A percentile compares a stretch with the other conserved stretches of the same genome.
Conservation (phyloP, 108 stramenopile species). For the Nitzschia sp. region DNA sequence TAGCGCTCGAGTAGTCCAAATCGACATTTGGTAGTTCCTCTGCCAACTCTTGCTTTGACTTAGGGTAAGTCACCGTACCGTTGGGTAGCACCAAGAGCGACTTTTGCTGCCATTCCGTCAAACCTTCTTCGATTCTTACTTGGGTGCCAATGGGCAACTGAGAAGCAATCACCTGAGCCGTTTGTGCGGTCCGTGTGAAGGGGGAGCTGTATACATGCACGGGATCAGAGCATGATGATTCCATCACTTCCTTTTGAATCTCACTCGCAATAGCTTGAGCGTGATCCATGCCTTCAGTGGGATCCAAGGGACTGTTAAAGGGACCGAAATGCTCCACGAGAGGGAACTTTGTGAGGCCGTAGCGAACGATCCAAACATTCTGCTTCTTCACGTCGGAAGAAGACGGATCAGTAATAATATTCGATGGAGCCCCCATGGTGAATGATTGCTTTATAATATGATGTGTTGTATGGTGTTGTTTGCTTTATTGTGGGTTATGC, state of each 20-base stretch:
- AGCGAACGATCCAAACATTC: constrained; percentile 38
- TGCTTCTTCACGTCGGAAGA: no score
- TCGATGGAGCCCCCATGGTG: no score
- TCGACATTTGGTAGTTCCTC: constrained; percentile 46
- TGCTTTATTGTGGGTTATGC: no score
- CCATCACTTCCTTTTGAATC: constrained; percentile 30
- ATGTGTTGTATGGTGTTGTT: no score
- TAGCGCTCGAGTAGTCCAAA: constrained; percentile 45
- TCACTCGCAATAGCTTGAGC: constrained; percentile 55
- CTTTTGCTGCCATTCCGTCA: constrained; percentile 73
- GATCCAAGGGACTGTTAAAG: constrained; percentile 64
- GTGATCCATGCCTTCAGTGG: constrained; percentile 61
- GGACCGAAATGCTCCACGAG: constrained; percentile 57
- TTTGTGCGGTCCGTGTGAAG: constrained; percentile 60
- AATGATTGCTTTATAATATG: no score
- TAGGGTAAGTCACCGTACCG: constrained; percentile 51
- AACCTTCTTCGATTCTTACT: constrained; percentile 61
- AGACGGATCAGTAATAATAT: no score
- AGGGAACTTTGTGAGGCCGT: constrained; percentile 63
- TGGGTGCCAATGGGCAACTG: constrained; percentile 1
- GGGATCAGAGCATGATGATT: constrained; percentile 21
- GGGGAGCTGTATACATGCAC: constrained; percentile 56
- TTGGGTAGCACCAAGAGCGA: constrained; percentile 63
- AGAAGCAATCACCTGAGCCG: constrained; percentile 61
- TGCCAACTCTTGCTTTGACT: constrained; percentile 38